These are phyloP conservation scores for Microthlaspi erraticum DNA, from an alignment of 345 rosid species.

Conservation along the genomic window DNA sequence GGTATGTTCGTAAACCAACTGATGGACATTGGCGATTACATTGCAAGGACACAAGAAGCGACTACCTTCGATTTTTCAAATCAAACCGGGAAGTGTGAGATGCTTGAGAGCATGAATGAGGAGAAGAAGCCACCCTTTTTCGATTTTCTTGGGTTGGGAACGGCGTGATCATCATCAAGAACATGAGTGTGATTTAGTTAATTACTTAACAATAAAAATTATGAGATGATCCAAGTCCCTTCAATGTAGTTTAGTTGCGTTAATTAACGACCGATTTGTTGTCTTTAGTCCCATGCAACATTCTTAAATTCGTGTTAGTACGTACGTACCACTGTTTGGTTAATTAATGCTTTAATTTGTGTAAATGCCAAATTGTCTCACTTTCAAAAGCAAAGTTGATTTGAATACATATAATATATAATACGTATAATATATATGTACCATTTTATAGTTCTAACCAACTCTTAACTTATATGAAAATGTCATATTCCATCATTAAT, in stretches of 20 bases:
- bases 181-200: constrained; percentile 22
- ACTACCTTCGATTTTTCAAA: constrained; percentile 1
- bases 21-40: constrained; percentile 18
- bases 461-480: constrained; percentile 44
- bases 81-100: constrained; percentile 17
- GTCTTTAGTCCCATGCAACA: constrained; percentile 30
- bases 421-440: constrained; percentile 31
- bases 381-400: constrained; percentile 30
- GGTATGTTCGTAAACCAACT: constrained; percentile 33
- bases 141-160: constrained; percentile 50
- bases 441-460: constrained; percentile 40
- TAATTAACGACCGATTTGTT: constrained; percentile 15
- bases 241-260: constrained; percentile 24
- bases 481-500: constrained; percentile 37
- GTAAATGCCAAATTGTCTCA: constrained; percentile 37
- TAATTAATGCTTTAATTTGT: constrained; percentile 24
- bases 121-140: constrained; percentile 39
- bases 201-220: constrained; percentile 16
- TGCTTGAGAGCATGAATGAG: constrained; percentile 4
- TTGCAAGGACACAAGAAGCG: constrained; percentile 22
- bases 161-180: constrained; percentile 28
- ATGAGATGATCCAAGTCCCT: constrained; percentile 30
- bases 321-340: constrained; percentile 31
- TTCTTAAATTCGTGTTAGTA: constrained; percentile 27
- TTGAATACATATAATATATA: constrained; percentile 17